phyloP scores from a whole-genome alignment of 1,284 basidiomycete genomes.

The Schizophyllum commune region DNA sequence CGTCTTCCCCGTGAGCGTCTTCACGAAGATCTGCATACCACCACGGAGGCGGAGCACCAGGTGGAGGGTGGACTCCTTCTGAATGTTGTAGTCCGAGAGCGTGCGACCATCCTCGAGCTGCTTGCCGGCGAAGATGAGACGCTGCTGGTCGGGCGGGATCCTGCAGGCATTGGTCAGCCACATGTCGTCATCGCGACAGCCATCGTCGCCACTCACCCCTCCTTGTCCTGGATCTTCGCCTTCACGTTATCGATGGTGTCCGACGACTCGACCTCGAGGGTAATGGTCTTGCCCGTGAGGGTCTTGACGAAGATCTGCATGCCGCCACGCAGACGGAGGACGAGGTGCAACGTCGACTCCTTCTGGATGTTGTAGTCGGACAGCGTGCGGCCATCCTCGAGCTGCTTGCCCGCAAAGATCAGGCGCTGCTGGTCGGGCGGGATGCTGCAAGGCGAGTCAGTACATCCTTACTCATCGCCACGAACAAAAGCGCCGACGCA shows the following conservation, averaged over 20 bases:
- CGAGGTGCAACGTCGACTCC: constrained; percentile 50
- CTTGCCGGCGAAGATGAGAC: constrained; percentile 70
- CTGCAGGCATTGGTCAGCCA: constrained; percentile 20
- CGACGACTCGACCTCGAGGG: constrained; percentile 79
- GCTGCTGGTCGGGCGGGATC: constrained; percentile 78
- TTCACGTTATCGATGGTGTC: constrained; percentile 83
- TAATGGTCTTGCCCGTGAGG: constrained; percentile 86
- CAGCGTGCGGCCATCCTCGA: constrained; percentile 74
- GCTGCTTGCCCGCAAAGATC: constrained; percentile 87
- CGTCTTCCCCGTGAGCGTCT: constrained; percentile 82
- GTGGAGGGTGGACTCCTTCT: constrained; percentile 47
- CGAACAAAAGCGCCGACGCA: constrained; percentile 19
- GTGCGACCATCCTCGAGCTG: constrained; percentile 71
- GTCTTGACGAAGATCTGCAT: constrained; percentile 87
- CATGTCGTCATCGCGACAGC: neutral
- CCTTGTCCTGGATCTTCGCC: constrained; percentile 75
- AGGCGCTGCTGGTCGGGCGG: constrained; percentile 56
- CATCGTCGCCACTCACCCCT: constrained; percentile 37
- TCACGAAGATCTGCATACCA: constrained; percentile 80
- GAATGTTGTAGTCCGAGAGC: constrained; percentile 68
- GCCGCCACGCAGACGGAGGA: constrained; percentile 80
- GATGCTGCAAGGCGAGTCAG: constrained; percentile 21
- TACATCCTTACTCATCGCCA: neutral
- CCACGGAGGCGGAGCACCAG: constrained; percentile 31
- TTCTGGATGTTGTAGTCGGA: constrained; percentile 81